These are phyloP conservation scores for Loxodes magnus DNA, from an alignment of 73 alveolate species.

Conservation along the genomic window DNA sequence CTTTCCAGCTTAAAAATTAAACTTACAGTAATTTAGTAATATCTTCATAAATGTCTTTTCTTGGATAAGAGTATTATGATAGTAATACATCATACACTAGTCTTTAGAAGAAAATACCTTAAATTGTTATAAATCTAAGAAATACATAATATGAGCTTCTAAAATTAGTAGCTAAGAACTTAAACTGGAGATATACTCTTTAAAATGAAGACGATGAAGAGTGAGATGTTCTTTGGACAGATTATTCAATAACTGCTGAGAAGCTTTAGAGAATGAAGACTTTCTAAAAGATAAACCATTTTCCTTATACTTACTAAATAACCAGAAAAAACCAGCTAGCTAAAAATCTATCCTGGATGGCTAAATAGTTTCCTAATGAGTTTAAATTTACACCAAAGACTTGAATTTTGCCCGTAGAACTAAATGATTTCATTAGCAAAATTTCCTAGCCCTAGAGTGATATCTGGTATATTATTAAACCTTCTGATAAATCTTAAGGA, in stretches of 20 bases:
- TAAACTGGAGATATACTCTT: not conserved
- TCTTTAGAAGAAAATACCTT: not conserved
- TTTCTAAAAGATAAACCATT: slow-evolving; percentile 9
- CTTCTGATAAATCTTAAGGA: slow-evolving; percentile 27
- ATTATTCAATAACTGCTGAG: slow-evolving; percentile 1
- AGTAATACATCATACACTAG: too few relatives aligned
- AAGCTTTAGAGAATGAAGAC: not conserved
- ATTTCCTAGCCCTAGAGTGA: slow-evolving; percentile 9
- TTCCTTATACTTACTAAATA: slow-evolving; percentile 8
- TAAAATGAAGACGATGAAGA: slow-evolving; percentile 5
- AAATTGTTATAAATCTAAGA: not conserved
- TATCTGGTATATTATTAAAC: slow-evolving; percentile 12
- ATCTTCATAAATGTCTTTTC: too few relatives aligned
- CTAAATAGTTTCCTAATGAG: slow-evolving; percentile 8
- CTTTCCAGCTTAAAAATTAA: too few relatives aligned
- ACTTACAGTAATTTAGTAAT: too few relatives aligned
- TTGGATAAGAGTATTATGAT: too few relatives aligned
- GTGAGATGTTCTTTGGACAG: slow-evolving; percentile 3
- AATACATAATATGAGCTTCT: not conserved
- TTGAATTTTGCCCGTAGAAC: slow-evolving; percentile 26
- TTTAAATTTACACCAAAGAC: slow-evolving; percentile 36
- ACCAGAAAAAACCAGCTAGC: slow-evolving; percentile 14
- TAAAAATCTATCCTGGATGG: slow-evolving; percentile 5
- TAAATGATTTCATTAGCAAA: slow-evolving; percentile 18
- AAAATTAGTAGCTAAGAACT: not conserved